Evolutionary conservation across 306 rosid genomes (phyloP), one percentile per base, ranked within the genome.

Genomic region (Albizia julibrissin): DNA sequence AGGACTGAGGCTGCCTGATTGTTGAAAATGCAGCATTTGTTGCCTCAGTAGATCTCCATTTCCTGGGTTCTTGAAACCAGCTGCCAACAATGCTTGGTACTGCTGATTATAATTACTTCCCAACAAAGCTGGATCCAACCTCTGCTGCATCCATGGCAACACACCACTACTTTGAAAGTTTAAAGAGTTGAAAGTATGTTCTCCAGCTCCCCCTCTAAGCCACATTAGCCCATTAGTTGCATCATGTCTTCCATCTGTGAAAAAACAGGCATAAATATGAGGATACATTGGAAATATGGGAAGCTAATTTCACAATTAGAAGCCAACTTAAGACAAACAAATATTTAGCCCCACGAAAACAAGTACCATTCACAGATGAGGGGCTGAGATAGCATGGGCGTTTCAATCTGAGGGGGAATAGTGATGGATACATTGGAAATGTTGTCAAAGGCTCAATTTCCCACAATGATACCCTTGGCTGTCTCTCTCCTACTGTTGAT

Each of bases 361-460:
- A 72, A 58, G 77, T 91, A 93, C 98, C 97, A 66, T 84, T 90
- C 74, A 89, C 73, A 79, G 91, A 88, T 21, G 98, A 88, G 64
- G 91, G 86, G 85, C 98, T 93, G 31, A 94, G 97, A 90, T 87
- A 89, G 97, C 97, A 93, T 54, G 98, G 98, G 18, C 97, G 97
- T 81, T 93, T 93, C 87, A 93, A 78, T 83, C 97, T 71, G 72
- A 93, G 97, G 22, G 96, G 98, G 88, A 93, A 93, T 47, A 93
- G 83, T 16, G 98, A 93, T 58, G 98, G 97, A 74, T 93, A 93
- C 97, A 93, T 91, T 13, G 98, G 98, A 81, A 93, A 93, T 42
- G 94, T 93, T 67, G 98, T 93, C 69, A 93, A 87, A 75, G 98
- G 98, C 87, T 93, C 98, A 83, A 93, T 93, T 87, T 93, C 98